phyloP scores from a whole-genome alignment of 352 stramenopile species.

The Pythium phragmitis region DNA sequence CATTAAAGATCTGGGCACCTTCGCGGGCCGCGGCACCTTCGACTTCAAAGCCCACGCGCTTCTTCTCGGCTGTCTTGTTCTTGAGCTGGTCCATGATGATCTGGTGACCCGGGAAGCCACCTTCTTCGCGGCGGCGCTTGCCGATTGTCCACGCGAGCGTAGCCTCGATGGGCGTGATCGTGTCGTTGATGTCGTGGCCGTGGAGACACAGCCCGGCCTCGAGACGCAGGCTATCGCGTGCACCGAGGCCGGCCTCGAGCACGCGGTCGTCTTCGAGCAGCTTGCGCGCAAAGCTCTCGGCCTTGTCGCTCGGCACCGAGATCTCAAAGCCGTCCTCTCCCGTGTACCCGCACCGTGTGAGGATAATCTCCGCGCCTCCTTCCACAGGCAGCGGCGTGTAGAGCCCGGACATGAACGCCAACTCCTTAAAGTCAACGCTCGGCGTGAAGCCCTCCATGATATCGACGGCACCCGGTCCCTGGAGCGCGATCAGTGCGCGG shows the following conservation, averaged over 20 bases:
- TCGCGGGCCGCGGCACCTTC: conserved; percentile 94
- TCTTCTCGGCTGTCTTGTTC: conserved; percentile 92
- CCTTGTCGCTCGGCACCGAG: conserved; percentile 73
- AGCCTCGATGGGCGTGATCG: conserved; percentile 95
- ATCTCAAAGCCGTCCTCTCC: conserved; percentile 99
- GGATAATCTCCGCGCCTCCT: conserved; percentile 70
- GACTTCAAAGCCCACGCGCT: conserved; percentile 95
- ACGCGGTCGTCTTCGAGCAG: conserved; percentile 75
- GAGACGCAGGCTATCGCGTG: conserved; percentile 95
- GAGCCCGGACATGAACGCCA: conserved; percentile 96
- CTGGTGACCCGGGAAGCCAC: conserved; percentile 94
- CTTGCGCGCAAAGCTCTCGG: conserved; percentile 51
- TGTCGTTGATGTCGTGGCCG: conserved; percentile 96
- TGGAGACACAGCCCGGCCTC: conserved; percentile 99
- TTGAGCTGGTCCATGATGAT: conserved; percentile 94
- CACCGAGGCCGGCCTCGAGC: conserved; percentile 92
- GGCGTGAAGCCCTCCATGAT: conserved; percentile 85
- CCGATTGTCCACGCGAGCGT: conserved; percentile 93
- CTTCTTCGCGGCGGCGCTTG: conserved; percentile 82
- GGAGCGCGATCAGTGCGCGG: conserved; percentile 94
- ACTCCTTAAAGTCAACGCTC: conserved; percentile 87
- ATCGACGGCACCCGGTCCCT: conserved; percentile 91
- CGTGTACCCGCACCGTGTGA: conserved; percentile 98
- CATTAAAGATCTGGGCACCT: conserved; percentile 92
- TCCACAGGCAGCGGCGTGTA: conserved; percentile 77